Conservation (phyloP, 139 green algal genomes). For the Micromonas commoda region DNA sequence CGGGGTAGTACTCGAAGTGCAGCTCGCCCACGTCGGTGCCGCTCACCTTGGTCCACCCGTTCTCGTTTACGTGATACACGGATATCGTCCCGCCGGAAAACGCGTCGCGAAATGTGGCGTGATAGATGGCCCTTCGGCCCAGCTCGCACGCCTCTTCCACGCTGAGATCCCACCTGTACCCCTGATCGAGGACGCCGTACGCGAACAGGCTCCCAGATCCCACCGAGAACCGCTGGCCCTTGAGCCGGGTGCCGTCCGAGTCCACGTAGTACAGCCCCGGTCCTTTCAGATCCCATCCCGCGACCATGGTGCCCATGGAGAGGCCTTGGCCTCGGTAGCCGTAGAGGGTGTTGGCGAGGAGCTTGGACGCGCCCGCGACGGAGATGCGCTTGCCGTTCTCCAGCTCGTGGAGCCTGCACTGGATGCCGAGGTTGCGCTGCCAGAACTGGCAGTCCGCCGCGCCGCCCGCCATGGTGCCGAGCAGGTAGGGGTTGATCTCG, state of each 20-base stretch:
- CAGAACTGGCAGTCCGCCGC: constrained; percentile 98
- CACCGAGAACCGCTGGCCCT: constrained; percentile 89
- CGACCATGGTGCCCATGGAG: constrained; percentile 98
- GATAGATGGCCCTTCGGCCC: constrained; percentile 89
- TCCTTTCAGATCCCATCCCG: constrained; percentile 51
- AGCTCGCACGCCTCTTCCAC: constrained; percentile 91
- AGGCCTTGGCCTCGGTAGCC: constrained; percentile 94
- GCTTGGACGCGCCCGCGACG: constrained; percentile 90
- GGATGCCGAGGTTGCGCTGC: constrained; percentile 85
- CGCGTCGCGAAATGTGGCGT: constrained; percentile 96
- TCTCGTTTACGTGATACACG: constrained; percentile 93
- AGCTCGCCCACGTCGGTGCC: constrained; percentile 91
- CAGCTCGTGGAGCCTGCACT: constrained; percentile 96
- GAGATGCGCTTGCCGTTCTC: constrained; percentile 90
- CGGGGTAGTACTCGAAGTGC: constrained; percentile 89
- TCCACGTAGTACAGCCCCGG: constrained; percentile 97
- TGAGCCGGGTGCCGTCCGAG: constrained; percentile 86
- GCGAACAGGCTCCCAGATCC: constrained; percentile 94
- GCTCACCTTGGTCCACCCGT: constrained; percentile 94
- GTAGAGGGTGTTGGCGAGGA: constrained; percentile 96
- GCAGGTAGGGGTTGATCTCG: constrained; percentile 96
- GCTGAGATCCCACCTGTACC: constrained; percentile 74
- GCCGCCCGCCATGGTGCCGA: constrained; percentile 98
- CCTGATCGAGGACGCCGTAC: constrained; percentile 92
- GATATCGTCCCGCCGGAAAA: constrained; percentile 89